Percentiles rank a stretch among this genome's conserved stretches.
These are phyloP conservation scores for Aschersonia sp. DNA, from an alignment of 2,329 filamentous ascomycete species.

Conservation along the genomic window DNA sequence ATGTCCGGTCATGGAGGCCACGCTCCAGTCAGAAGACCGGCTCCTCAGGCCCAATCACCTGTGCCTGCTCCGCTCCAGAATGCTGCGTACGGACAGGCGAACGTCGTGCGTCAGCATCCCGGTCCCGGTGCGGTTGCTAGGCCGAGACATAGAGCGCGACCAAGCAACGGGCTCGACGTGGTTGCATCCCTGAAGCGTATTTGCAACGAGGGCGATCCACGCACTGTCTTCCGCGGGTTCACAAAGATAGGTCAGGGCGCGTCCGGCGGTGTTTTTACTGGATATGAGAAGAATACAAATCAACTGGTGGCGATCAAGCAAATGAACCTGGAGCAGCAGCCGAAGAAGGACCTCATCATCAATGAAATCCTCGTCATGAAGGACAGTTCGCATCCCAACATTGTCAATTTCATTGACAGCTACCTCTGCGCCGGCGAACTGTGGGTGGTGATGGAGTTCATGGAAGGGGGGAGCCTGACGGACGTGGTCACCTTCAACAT, in stretches of 20 bases:
- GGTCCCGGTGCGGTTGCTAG: conserved; percentile 33
- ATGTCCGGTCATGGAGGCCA: conserved; percentile 58
- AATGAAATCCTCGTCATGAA: conserved; percentile 99
- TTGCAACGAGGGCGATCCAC: conserved; percentile 79
- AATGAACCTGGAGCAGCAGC: conserved; percentile 97
- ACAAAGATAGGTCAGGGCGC: conserved; percentile 96
- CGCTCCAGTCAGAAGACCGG: conserved; percentile 57
- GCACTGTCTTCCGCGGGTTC: conserved; percentile 71
- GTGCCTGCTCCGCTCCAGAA: conserved; percentile 10
- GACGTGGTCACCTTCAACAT: conserved; percentile 99
- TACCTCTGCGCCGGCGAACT: conserved; percentile 80
- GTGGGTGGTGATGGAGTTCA: conserved; percentile 99
- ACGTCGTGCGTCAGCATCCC: conserved; percentile 21
- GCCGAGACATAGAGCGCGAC: conserved; percentile 62
- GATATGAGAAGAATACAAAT: conserved; percentile 71
- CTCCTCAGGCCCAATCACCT: conserved; percentile 14
- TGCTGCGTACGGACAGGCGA: conserved; percentile 14
- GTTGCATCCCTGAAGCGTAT: conserved; percentile 73
- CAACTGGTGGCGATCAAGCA: conserved; percentile 95
- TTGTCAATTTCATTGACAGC: conserved; percentile 98
- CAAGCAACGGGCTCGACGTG: conserved; percentile 72
- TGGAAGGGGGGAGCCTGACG: conserved; percentile 95
- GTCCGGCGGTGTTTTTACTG: conserved; percentile 88
- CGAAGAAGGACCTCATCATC: conserved; percentile 97
- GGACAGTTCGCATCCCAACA: conserved; percentile 94